These are phyloP conservation scores for Volvox carteri DNA, from an alignment of 163 green algal species.

Conservation along the genomic window DNA sequence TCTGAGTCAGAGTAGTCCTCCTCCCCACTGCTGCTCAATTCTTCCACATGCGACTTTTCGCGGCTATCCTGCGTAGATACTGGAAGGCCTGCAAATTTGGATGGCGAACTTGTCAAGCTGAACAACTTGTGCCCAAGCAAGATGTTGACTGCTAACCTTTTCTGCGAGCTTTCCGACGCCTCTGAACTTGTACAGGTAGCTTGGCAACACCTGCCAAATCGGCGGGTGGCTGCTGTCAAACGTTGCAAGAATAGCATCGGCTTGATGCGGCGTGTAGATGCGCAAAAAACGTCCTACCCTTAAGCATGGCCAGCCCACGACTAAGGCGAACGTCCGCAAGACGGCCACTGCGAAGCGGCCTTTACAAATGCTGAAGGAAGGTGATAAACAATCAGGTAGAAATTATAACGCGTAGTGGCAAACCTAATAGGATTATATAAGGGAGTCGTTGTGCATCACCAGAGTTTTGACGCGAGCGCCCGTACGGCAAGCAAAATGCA, in stretches of 20 bases:
- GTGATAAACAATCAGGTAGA: no score
- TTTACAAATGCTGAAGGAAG: no score
- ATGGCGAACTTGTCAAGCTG: not conserved
- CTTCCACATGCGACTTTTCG: constrained; percentile 2
- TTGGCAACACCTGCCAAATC: constrained; percentile 25
- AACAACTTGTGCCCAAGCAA: not conserved
- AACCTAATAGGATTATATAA: no score
- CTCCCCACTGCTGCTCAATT: constrained; percentile 19
- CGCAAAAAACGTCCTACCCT: not conserved
- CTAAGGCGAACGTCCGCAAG: not conserved
- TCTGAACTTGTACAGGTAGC: constrained; percentile 27
- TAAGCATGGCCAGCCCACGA: constrained; percentile 6
- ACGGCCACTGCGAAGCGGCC: not conserved
- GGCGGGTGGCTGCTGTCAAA: constrained; percentile 10
- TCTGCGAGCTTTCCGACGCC: constrained; percentile 36
- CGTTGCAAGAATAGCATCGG: not conserved
- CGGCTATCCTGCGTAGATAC: constrained; percentile 11
- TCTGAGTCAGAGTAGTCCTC: constrained; percentile 65
- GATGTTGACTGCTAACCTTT: constrained; percentile 11
- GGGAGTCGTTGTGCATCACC: not conserved
- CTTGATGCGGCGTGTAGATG: no score
- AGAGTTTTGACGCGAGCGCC: not conserved
- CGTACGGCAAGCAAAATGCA: not conserved
- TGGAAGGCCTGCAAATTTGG: constrained; percentile 13
- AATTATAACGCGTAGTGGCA: no score